A percentile compares a stretch with the other conserved stretches of the same genome.
Conservation (phyloP, 257 asterid species). For the Cynanchum wilfordii region DNA sequence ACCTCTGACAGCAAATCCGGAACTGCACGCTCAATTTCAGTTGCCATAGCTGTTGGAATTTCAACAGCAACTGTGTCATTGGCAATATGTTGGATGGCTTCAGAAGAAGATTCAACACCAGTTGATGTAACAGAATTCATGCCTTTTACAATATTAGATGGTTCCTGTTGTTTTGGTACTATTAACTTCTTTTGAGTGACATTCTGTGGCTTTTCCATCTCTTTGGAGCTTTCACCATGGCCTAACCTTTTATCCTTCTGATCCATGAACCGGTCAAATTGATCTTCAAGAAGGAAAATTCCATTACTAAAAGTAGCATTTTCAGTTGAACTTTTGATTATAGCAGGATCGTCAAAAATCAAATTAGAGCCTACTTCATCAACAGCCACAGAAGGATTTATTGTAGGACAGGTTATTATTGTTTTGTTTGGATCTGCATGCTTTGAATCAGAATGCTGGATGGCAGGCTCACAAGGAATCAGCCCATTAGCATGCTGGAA, state of each 20-base stretch:
- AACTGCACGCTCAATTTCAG: constrained; percentile 30
- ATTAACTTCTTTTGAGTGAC: constrained; percentile 12
- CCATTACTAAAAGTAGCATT: constrained; percentile 31
- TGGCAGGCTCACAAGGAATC: constrained; percentile 26
- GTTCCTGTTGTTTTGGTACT: constrained; percentile 26
- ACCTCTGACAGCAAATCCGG: constrained; percentile 46
- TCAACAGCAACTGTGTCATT: constrained; percentile 24
- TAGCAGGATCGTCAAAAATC: constrained; percentile 23
- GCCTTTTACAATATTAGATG: constrained; percentile 19
- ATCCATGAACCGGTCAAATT: constrained; percentile 30
- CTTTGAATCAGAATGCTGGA: constrained; percentile 23
- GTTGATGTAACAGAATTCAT: constrained; percentile 20
- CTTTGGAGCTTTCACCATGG: constrained; percentile 18
- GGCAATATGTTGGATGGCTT: constrained; percentile 17
- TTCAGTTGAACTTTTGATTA: constrained; percentile 13
- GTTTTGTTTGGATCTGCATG: constrained; percentile 24
- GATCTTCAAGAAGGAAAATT: constrained; percentile 41
- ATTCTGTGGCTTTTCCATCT: constrained; percentile 26
- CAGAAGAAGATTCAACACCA: constrained; percentile 21
- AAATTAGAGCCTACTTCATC: constrained; percentile 31
- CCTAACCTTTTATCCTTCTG: constrained; percentile 23
- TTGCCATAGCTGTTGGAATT: constrained; percentile 23
- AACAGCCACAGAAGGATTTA: constrained; percentile 24
- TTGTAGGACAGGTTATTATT: constrained; percentile 20
- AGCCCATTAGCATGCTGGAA: constrained; percentile 22